Evolutionary conservation across 2,329 filamentous ascomycete species (phyloP).

Genomic region (Monilinia laxa): DNA sequence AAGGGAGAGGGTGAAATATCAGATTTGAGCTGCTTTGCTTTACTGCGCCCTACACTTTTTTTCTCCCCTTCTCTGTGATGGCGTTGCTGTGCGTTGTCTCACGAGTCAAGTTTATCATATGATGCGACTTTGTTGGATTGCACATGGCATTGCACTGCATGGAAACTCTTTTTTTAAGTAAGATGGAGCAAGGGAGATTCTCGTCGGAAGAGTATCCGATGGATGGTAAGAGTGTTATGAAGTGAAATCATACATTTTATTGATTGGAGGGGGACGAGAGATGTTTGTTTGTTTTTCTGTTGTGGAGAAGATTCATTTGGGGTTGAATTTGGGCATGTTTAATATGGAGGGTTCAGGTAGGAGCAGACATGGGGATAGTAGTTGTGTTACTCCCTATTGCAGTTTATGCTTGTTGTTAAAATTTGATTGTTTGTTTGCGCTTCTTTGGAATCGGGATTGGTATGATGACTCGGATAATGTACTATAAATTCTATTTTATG

Average conservation of each 20-base stretch:
- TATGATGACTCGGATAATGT: slow-evolving; percentile 9
- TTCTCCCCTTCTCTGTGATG: background rate
- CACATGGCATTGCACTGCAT: slow-evolving; percentile 6
- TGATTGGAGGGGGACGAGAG: background rate
- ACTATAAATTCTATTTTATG: slow-evolving; percentile 5
- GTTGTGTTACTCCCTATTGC: background rate
- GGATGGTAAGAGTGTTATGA: background rate
- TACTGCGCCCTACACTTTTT: background rate
- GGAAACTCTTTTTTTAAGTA: background rate
- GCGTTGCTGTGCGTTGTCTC: slow-evolving; percentile 3
- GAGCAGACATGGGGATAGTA: background rate
- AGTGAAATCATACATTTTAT: background rate
- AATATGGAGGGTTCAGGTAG: background rate
- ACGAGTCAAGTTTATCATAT: slow-evolving; percentile 13
- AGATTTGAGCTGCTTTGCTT: background rate
- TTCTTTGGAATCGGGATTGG: background rate
- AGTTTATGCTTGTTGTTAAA: background rate
- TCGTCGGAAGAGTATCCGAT: slow-evolving; percentile 6
- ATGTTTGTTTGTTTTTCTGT: background rate
- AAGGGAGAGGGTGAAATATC: background rate
- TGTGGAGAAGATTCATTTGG: background rate
- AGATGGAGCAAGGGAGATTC: background rate
- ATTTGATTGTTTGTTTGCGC: background rate
- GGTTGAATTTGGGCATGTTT: background rate
- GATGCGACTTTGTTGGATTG: slow-evolving; percentile 17